These are phyloP conservation scores for Sodiomyces alkalinus DNA, from an alignment of 2,329 filamentous ascomycete species.

Conservation along the genomic window DNA sequence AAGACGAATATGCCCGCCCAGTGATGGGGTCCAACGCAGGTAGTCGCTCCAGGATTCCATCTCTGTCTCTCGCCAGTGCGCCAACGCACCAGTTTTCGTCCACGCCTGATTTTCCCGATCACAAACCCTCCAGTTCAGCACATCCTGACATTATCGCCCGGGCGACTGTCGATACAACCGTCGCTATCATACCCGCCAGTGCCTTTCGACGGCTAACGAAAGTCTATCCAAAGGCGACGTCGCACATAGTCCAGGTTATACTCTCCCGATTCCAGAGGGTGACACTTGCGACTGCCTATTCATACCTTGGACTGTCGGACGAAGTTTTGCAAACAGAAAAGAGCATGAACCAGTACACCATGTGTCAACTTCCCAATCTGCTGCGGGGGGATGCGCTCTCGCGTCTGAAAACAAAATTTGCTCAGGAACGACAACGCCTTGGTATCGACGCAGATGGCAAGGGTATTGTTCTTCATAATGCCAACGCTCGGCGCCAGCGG, in stretches of 20 bases:
- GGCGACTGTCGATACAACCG: constrained; percentile 90
- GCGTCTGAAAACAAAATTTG: constrained; percentile 86
- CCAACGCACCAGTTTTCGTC: constrained; percentile 8
- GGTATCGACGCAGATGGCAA: constrained; percentile 72
- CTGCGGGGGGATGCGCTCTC: constrained; percentile 70
- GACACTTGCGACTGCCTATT: constrained; percentile 85
- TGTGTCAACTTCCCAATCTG: constrained; percentile 81
- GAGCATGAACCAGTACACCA: constrained; percentile 85
- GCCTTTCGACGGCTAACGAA: constrained; percentile 86
- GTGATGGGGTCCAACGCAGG: constrained; percentile 5
- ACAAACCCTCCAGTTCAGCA: constrained; percentile 51
- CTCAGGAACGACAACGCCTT: constrained; percentile 66
- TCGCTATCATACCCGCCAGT: constrained; percentile 93
- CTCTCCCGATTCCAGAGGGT: constrained; percentile 87
- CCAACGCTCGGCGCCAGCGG: constrained; percentile 45
- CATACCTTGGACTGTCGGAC: constrained; percentile 79
- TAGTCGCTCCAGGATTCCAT: constrained; percentile 44
- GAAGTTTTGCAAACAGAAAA: constrained; percentile 89
- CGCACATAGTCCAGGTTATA: constrained; percentile 96
- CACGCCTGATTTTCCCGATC: neutral
- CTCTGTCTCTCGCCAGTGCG: constrained; percentile 51
- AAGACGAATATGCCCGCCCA: constrained; percentile 2
- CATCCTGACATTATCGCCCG: constrained; percentile 96
- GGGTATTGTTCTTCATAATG: constrained; percentile 89
- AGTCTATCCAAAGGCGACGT: constrained; percentile 89